Evolutionary conservation across 371 early-diverging fungal genomes (phyloP).

Genomic region (Rhizomucor miehei): DNA sequence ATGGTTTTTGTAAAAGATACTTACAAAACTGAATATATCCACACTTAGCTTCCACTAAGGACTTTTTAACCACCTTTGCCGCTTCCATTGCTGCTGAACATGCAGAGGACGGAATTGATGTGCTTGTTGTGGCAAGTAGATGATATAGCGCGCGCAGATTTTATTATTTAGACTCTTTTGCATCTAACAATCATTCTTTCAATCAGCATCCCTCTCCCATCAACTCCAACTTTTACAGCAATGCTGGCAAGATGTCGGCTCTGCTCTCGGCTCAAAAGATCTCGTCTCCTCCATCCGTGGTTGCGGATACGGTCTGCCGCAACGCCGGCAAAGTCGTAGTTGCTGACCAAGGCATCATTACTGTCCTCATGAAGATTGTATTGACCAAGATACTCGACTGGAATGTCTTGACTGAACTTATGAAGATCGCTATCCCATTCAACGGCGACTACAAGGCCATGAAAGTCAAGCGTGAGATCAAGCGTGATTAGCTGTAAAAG

Average conservation of each 20-base stretch:
- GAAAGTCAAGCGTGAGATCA: constrained; percentile 35
- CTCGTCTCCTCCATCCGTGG: constrained; percentile 48
- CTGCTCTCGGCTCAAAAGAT: constrained; percentile 44
- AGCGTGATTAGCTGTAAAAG: constrained; percentile 11
- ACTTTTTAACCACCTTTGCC: constrained; percentile 59
- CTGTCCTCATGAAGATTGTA: constrained; percentile 49
- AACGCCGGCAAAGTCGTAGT: constrained; percentile 57
- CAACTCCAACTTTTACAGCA: constrained; percentile 58
- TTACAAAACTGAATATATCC: too few relatives aligned
- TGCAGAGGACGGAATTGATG: constrained; percentile 53
- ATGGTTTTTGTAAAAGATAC: too few relatives aligned
- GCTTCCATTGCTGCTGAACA: constrained; percentile 58
- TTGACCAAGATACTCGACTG: constrained; percentile 45
- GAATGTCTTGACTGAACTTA: constrained; percentile 53
- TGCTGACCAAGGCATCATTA: constrained; percentile 58
- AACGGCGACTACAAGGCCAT: constrained; percentile 55
- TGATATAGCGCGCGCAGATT: too few relatives aligned
- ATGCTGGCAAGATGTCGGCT: constrained; percentile 55
- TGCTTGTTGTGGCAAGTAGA: constrained; percentile 51
- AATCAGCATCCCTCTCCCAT: constrained; percentile 59
- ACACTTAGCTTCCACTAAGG: constrained; percentile 48
- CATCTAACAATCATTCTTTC: neutral
- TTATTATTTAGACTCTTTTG: too few relatives aligned
- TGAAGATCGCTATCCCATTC: constrained; percentile 43
- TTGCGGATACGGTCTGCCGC: constrained; percentile 55